A percentile compares a stretch with the other conserved stretches of the same genome.
Evolutionary conservation across 2,329 filamentous ascomycete genomes (phyloP).

Genomic region (Dothideomycetidae sp.): DNA sequence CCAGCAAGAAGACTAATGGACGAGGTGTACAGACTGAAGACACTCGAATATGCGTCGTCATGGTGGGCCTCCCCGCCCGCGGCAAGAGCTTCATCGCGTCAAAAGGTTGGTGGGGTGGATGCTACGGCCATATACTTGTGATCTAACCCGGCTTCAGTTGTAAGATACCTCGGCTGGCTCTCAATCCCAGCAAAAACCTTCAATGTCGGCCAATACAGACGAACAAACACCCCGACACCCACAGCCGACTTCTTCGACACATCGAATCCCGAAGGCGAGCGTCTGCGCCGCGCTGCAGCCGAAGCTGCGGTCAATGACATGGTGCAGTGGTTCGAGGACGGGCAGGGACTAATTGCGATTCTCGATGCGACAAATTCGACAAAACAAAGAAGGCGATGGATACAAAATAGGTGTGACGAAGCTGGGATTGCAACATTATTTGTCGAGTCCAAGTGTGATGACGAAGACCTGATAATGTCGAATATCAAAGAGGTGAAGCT

Average conservation of each 20-base stretch:
- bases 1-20: constrained; percentile 36
- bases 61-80: constrained; percentile 90
- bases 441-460: constrained; percentile 93
- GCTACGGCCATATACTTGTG: neutral
- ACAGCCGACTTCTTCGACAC: constrained; percentile 92
- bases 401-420: constrained; percentile 60
- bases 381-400: constrained; percentile 78
- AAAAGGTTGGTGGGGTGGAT: constrained; percentile 72
- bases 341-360: constrained; percentile 74
- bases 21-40: constrained; percentile 80
- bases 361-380: constrained; percentile 96
- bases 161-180: constrained; percentile 83
- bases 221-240: constrained; percentile 76
- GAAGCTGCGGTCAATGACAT: constrained; percentile 89
- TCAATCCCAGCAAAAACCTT: constrained; percentile 89
- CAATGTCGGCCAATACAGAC: constrained; percentile 93
- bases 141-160: constrained; percentile 21
- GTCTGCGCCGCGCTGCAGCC: constrained; percentile 71
- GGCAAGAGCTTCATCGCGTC: constrained; percentile 97
- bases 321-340: constrained; percentile 74
- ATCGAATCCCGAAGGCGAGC: constrained; percentile 78
- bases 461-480: constrained; percentile 91
- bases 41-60: constrained; percentile 92
- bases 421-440: constrained; percentile 83
- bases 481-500: constrained; percentile 98